These are phyloP conservation scores for Lolium rigidum DNA, from an alignment of 176 grass and related monocot species.

Conservation along the genomic window DNA sequence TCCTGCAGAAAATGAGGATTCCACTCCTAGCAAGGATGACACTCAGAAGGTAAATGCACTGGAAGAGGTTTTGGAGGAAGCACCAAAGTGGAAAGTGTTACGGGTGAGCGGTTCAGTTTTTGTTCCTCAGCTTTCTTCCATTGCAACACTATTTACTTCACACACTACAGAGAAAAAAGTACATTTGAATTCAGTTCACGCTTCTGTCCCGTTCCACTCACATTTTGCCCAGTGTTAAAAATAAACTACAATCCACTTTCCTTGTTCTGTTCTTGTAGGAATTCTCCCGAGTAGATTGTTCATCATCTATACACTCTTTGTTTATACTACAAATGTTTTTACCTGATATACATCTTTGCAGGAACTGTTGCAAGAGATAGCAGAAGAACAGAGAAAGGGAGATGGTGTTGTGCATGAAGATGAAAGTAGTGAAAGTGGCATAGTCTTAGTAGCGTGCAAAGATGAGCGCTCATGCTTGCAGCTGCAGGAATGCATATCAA, in stretches of 20 bases:
- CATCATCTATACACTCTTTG: conserved; percentile 18
- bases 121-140: conserved; percentile 36
- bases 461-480: conserved; percentile 91
- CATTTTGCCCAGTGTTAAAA: background rate
- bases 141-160: background rate
- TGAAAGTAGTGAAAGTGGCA: conserved; percentile 50
- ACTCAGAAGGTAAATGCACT: conserved; percentile 45
- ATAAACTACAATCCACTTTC: background rate
- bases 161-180: background rate
- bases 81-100: conserved; percentile 97
- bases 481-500: conserved; percentile 84
- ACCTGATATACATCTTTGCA: conserved; percentile 51
- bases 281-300: conserved; percentile 10
- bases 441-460: conserved; percentile 91
- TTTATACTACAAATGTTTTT: background rate
- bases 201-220: conserved; percentile 9
- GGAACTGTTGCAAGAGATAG: conserved; percentile 94
- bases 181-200: background rate
- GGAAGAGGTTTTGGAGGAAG: conserved; percentile 94
- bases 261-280: conserved; percentile 39
- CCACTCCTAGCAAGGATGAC: conserved; percentile 37
- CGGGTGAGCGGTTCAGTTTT: conserved; percentile 69
- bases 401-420: conserved; percentile 37
- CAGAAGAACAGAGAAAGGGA: conserved; percentile 73
- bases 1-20: conserved; percentile 55